Percentiles rank a stretch among this genome's conserved stretches.
These are phyloP conservation scores for Fusarium chlamydosporum DNA, from an alignment of 2,329 filamentous ascomycete species.

Conservation along the genomic window DNA sequence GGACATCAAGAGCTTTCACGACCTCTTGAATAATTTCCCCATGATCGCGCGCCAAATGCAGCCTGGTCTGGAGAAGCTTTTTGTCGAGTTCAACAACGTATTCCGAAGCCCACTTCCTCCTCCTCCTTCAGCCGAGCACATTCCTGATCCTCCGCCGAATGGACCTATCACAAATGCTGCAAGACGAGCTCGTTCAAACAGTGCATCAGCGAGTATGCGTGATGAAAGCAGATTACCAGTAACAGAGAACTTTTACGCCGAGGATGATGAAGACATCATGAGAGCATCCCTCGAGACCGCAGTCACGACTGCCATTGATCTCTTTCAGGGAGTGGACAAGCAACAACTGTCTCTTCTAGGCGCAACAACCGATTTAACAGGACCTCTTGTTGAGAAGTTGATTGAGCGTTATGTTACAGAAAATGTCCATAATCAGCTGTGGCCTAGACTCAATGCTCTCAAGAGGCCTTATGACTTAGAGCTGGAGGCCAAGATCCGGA, in stretches of 20 bases:
- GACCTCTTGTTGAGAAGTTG: conserved; percentile 89
- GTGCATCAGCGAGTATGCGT: conserved; percentile 56
- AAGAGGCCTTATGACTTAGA: conserved; percentile 87
- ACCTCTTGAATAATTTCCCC: conserved; percentile 90
- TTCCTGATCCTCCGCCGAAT: conserved; percentile 71
- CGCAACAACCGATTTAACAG: conserved; percentile 92
- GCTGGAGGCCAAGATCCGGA: conserved; percentile 87
- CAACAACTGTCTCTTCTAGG: conserved; percentile 93
- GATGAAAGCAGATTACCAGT: conserved; percentile 61
- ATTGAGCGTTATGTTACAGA: conserved; percentile 96
- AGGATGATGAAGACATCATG: conserved; percentile 94
- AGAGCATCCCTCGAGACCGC: conserved; percentile 89
- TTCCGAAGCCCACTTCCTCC: conserved; percentile 88
- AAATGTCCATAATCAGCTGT: conserved; percentile 91
- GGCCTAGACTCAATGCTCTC: conserved; percentile 83
- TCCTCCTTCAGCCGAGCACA: conserved; percentile 73
- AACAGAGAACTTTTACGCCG: conserved; percentile 78
- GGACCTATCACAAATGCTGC: conserved; percentile 69
- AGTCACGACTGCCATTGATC: conserved; percentile 91
- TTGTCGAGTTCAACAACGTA: conserved; percentile 88
- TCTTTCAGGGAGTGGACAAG: conserved; percentile 96
- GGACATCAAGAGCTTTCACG: conserved; percentile 90
- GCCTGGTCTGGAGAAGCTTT: conserved; percentile 87
- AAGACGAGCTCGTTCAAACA: conserved; percentile 69
- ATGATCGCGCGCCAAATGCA: conserved; percentile 98